Percentiles rank a stretch among this genome's conserved stretches.
Conservation (phyloP, 1,284 basidiomycete species). For the Irpex rosettiformis region DNA sequence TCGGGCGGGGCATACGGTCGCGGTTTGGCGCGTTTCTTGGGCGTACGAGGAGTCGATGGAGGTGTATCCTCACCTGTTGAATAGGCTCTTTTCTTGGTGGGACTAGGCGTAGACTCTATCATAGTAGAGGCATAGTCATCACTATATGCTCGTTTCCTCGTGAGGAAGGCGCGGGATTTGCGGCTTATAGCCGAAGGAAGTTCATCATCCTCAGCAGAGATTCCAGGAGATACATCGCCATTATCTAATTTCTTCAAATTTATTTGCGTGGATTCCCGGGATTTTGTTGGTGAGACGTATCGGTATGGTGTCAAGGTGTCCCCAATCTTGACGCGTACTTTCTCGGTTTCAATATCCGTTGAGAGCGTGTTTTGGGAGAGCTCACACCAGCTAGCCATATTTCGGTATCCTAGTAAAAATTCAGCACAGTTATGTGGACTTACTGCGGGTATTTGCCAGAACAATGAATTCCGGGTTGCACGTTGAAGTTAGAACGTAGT, state of each 20-base stretch:
- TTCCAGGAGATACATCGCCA: background rate
- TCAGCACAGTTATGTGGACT: too few species aligned
- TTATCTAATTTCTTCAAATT: background rate
- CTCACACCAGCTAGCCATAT: too few species aligned
- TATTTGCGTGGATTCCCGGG: background rate
- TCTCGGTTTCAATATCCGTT: too few species aligned
- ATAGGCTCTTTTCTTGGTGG: background rate
- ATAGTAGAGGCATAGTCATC: background rate
- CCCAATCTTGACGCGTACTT: too few species aligned
- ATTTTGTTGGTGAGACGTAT: background rate
- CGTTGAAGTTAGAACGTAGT: too few species aligned
- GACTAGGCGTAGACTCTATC: background rate
- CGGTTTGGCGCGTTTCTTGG: background rate
- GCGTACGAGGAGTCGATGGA: background rate
- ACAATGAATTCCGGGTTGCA: too few species aligned
- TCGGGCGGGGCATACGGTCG: conserved; percentile 14
- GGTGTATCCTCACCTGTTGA: background rate
- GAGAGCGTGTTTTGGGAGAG: too few species aligned
- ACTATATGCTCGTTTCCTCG: background rate
- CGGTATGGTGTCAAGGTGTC: background rate
- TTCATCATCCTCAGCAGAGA: background rate
- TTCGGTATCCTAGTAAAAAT: too few species aligned
- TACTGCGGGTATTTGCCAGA: too few species aligned
- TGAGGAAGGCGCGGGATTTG: background rate
- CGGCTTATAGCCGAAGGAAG: background rate